Evolutionary conservation across 441 rosid genomes (phyloP).

Genomic region (Mallotus japonicus): DNA sequence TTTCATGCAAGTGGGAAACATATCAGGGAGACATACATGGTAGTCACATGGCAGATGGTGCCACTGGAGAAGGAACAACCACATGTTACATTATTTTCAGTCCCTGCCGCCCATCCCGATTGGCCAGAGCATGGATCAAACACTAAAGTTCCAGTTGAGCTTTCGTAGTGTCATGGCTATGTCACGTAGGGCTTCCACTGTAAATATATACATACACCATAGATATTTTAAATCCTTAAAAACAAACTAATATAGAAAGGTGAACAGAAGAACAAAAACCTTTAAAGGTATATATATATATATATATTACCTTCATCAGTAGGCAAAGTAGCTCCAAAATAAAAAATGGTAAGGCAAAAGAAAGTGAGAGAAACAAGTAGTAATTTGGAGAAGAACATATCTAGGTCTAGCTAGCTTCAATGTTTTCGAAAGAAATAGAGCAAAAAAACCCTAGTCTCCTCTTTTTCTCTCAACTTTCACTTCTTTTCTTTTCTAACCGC

Average conservation of each 20-base stretch:
- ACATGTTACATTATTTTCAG: constrained; percentile 36
- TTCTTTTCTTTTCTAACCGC: no score
- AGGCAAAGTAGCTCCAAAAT: not conserved
- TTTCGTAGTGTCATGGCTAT: constrained; percentile 43
- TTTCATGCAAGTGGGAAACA: not conserved
- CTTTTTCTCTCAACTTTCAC: no score
- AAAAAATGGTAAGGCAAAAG: not conserved
- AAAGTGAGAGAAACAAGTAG: not conserved
- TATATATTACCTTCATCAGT: constrained; percentile 4
- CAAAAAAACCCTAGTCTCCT: no score
- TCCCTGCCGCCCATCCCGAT: constrained; percentile 35
- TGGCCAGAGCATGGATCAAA: constrained; percentile 49
- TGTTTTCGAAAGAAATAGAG: no score
- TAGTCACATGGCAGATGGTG: constrained; percentile 47
- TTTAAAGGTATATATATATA: not conserved
- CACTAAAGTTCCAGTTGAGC: constrained; percentile 43
- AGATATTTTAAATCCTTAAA: no score
- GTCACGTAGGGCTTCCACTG: constrained; percentile 43
- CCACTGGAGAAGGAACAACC: constrained; percentile 35
- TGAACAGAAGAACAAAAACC: no score
- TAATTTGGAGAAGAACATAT: not conserved
- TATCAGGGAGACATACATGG: constrained; percentile 38
- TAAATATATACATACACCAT: no score
- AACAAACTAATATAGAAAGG: no score
- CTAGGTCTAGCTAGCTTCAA: no score